Conservation (phyloP, 208 protist genomes). For the Balamuthia mandrillaris region DNA sequence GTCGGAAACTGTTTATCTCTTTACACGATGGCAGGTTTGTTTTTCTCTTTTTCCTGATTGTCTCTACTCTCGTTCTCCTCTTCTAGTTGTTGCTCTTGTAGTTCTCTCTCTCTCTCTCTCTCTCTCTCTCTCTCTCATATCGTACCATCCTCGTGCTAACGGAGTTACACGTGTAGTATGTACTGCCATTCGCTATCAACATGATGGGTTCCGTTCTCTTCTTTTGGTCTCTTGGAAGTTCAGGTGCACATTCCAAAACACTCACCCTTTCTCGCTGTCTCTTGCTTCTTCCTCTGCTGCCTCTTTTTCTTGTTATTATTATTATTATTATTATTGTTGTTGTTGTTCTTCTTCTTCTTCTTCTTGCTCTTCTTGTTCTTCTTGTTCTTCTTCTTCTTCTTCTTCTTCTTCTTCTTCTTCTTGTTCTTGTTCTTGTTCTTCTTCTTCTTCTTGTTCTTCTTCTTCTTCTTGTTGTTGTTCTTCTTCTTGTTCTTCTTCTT, state of each 20-base stretch:
- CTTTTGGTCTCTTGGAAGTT: constrained; percentile 26
- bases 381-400: background rate
- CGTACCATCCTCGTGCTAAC: too few species aligned
- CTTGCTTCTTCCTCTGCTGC: too few species aligned
- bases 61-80: too few species aligned
- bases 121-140: too few species aligned
- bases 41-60: background rate
- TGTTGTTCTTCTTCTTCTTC: background rate
- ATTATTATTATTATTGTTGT: too few species aligned
- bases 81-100: too few species aligned
- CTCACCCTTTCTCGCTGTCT: too few species aligned
- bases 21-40: constrained; percentile 1
- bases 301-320: too few species aligned
- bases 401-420: too few species aligned
- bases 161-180: background rate
- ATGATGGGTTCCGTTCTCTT: constrained; percentile 29
- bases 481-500: background rate
- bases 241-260: too few species aligned
- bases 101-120: too few species aligned
- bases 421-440: background rate
- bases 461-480: too few species aligned
- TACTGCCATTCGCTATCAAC: constrained; percentile 16
- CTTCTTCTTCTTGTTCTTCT: background rate
- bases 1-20: background rate
- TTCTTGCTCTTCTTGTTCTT: background rate